These are phyloP conservation scores for Rhizophora apiculata DNA, from an alignment of 345 rosid species.

Conservation along the genomic window DNA sequence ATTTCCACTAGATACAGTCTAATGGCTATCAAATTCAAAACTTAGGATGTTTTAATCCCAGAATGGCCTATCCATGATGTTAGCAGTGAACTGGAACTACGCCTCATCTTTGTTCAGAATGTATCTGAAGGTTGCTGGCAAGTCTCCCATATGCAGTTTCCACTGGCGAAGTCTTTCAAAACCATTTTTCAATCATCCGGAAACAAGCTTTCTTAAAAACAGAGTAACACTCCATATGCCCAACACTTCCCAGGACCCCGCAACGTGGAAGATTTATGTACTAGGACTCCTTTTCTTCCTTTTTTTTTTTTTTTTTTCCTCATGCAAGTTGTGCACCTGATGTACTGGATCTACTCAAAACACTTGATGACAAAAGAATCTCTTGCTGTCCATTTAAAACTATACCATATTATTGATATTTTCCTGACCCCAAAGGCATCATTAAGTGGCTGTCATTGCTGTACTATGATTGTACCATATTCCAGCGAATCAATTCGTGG, in stretches of 20 bases:
- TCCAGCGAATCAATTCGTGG: conserved; percentile 9
- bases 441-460: neutral
- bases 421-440: no score
- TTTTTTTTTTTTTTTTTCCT: no score
- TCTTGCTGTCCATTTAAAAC: no score
- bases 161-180: neutral
- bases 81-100: neutral
- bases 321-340: conserved; percentile 1
- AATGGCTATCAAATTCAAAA: no score
- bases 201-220: neutral
- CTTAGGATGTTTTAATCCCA: neutral
- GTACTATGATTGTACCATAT: conserved; percentile 6
- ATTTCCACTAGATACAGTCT: no score
- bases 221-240: no score
- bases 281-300: no score
- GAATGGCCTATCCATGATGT: conserved; percentile 2
- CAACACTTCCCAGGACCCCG: no score
- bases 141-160: conserved; percentile 1
- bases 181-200: neutral
- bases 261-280: no score
- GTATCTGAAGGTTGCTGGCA: conserved; percentile 2
- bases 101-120: conserved; percentile 1
- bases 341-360: neutral
- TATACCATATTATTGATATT: no score
- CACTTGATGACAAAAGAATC: conserved; percentile 6